These are phyloP conservation scores for Cytospora paraplurivora DNA, from an alignment of 2,329 filamentous ascomycete genomes.

Conservation along the genomic window DNA sequence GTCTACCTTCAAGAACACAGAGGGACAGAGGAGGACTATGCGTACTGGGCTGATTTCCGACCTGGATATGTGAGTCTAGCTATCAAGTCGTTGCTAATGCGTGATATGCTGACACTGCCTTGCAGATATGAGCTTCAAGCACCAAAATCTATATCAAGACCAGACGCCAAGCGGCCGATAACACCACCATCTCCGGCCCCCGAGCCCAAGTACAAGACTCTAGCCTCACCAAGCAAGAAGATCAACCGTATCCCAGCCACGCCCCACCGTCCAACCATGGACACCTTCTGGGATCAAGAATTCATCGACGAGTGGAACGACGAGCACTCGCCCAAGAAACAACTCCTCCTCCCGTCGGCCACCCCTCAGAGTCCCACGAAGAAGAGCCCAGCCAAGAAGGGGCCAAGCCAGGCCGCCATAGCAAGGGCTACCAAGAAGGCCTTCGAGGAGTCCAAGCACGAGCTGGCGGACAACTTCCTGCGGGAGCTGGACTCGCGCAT, in stretches of 20 bases:
- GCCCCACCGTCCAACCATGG: conserved; percentile 55
- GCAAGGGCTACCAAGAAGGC: conserved; percentile 53
- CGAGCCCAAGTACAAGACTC: conserved; percentile 19
- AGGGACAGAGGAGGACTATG: neutral
- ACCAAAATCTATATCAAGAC: neutral
- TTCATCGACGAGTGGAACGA: conserved; percentile 66
- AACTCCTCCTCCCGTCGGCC: conserved; percentile 35
- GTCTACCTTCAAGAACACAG: neutral
- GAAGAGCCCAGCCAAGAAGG: conserved; percentile 38
- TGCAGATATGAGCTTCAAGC: conserved; percentile 5
- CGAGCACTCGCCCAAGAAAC: conserved; percentile 54
- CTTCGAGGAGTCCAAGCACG: conserved; percentile 65
- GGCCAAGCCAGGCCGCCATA: conserved; percentile 34
- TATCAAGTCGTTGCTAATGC: neutral
- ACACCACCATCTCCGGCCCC: conserved; percentile 26
- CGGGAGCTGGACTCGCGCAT: conserved; percentile 68
- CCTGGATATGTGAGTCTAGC: conserved; percentile 12
- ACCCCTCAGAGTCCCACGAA: conserved; percentile 37
- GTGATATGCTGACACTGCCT: conserved; percentile 4
- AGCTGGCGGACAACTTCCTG: conserved; percentile 66
- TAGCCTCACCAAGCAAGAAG: conserved; percentile 40
- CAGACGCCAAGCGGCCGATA: conserved; percentile 6
- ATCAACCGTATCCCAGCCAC: conserved; percentile 52
- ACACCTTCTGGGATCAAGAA: conserved; percentile 62
- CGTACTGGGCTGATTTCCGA: conserved; percentile 7